These are phyloP conservation scores for Caloboletus firmus DNA, from an alignment of 1,284 basidiomycete species.

Conservation along the genomic window DNA sequence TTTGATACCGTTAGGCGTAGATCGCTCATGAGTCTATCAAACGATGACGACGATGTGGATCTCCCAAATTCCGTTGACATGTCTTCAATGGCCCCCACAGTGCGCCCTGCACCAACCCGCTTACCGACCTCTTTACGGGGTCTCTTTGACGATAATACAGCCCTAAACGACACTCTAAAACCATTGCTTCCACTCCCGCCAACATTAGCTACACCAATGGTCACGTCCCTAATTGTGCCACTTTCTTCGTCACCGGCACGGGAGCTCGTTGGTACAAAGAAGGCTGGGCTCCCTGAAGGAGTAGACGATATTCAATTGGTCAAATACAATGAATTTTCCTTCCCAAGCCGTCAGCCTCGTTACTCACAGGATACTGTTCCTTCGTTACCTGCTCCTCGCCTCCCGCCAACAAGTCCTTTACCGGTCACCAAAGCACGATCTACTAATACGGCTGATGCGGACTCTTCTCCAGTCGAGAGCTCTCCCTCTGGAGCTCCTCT, in stretches of 20 bases:
- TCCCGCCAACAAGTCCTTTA: conserved; percentile 32
- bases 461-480: conserved; percentile 22
- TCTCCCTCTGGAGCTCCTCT: conserved; percentile 12
- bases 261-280: conserved; percentile 23
- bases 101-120: conserved; percentile 46
- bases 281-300: conserved; percentile 18
- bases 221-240: conserved; percentile 31
- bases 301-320: conserved; percentile 44
- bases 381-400: conserved; percentile 36
- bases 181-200: conserved; percentile 33
- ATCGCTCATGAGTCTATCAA: conserved; percentile 26
- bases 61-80: conserved; percentile 31
- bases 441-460: conserved; percentile 47
- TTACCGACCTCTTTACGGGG: conserved; percentile 70
- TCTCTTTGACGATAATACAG: conserved; percentile 60
- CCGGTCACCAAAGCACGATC: conserved; percentile 51
- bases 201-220: conserved; percentile 32
- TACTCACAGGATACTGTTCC: conserved; percentile 52
- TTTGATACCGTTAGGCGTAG: conserved; percentile 70
- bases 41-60: conserved; percentile 20
- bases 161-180: conserved; percentile 44
- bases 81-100: conserved; percentile 42
- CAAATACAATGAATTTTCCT: conserved; percentile 54
- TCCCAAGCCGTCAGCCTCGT: conserved; percentile 40
- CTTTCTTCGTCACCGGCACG: conserved; percentile 29